phyloP scores from a whole-genome alignment of 2,329 filamentous ascomycete species.

The Aureobasidium sp. region DNA sequence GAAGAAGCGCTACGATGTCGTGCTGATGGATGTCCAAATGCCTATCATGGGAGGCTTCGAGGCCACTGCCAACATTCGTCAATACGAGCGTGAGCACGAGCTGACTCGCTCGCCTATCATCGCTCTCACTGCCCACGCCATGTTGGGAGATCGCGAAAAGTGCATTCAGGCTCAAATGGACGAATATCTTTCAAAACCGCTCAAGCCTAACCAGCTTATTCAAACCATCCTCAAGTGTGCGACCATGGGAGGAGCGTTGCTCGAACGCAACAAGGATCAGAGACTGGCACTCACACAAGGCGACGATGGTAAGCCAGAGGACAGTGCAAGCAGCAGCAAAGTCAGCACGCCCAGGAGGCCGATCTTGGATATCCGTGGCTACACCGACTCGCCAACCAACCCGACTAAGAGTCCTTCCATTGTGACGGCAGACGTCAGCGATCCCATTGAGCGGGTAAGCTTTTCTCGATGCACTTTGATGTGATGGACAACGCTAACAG shows the following conservation, averaged over 20 bases:
- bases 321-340: background rate
- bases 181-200: constrained; percentile 92
- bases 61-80: constrained; percentile 90
- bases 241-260: constrained; percentile 75
- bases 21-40: constrained; percentile 99
- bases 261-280: constrained; percentile 63
- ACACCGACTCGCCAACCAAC: constrained; percentile 60
- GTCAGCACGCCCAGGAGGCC: constrained; percentile 20
- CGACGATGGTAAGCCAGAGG: constrained; percentile 10
- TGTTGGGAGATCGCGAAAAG: constrained; percentile 96
- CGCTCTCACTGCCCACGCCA: constrained; percentile 92
- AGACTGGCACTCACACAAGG: constrained; percentile 21
- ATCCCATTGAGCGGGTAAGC: constrained; percentile 53
- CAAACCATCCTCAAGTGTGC: constrained; percentile 97
- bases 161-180: constrained; percentile 99
- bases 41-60: constrained; percentile 99
- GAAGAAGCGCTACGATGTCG: constrained; percentile 87
- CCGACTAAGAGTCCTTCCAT: constrained; percentile 58
- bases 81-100: constrained; percentile 79
- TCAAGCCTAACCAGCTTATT: constrained; percentile 95
- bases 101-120: constrained; percentile 88
- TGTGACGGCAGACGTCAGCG: constrained; percentile 51
- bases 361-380: constrained; percentile 52
- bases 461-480: constrained; percentile 11
- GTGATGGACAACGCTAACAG: background rate